Conservation (phyloP, 169 alveolate species). For the Pseudocohnilembus persalinus region DNA sequence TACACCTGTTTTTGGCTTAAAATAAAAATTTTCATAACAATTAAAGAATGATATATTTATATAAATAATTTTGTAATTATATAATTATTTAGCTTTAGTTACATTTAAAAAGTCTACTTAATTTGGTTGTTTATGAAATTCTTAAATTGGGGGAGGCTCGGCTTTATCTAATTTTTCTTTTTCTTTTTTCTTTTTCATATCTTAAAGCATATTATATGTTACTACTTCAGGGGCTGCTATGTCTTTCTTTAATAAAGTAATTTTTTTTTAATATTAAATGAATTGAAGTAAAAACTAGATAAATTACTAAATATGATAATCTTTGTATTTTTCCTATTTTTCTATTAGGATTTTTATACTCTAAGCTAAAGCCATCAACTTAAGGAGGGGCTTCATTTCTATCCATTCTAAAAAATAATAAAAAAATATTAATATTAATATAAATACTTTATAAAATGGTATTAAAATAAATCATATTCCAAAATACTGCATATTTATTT, state of each 20-base stretch:
- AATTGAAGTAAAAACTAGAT: no score
- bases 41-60: no score
- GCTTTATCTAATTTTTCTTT: background rate
- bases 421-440: no score
- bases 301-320: background rate
- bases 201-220: no score
- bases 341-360: background rate
- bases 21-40: no score
- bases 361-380: background rate
- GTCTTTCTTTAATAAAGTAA: background rate
- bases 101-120: background rate
- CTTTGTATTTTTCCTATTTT: background rate
- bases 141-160: background rate
- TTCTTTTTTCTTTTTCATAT: background rate
- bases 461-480: no score
- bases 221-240: background rate
- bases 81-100: no score
- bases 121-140: background rate
- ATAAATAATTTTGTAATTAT: no score
- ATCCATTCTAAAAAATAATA: background rate
- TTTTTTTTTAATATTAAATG: no score
- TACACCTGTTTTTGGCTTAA: background rate
- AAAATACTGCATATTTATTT: no score
- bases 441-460: no score
- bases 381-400: background rate